These are phyloP conservation scores for Coemansia sp. DNA, from an alignment of 371 early-diverging fungal genomes.

Conservation along the genomic window DNA sequence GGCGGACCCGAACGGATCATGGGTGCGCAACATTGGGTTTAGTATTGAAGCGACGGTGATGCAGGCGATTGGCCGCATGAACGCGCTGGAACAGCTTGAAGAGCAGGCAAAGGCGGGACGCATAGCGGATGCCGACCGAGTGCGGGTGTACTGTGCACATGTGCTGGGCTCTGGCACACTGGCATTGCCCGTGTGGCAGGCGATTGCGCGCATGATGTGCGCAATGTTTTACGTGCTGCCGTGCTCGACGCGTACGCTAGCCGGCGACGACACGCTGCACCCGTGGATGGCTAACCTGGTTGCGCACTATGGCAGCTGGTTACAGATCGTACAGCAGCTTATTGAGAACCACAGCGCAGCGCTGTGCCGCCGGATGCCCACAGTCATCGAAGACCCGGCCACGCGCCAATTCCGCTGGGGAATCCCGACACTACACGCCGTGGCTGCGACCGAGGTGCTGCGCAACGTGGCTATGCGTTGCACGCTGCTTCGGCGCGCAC, in stretches of 20 bases:
- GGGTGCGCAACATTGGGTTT: conserved; percentile 42
- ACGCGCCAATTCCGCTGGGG: conserved; percentile 46
- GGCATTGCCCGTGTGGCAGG: conserved; percentile 26
- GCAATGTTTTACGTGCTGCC: conserved; percentile 41
- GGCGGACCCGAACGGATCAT: conserved; percentile 32
- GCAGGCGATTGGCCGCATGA: conserved; percentile 34
- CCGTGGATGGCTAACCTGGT: conserved; percentile 10
- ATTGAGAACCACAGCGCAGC: conserved; percentile 37
- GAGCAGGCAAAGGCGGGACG: conserved; percentile 15
- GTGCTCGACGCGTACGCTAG: conserved; percentile 19
- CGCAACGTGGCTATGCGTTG: conserved; percentile 32
- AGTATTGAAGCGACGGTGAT: conserved; percentile 45
- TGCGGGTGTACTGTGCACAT: conserved; percentile 40
- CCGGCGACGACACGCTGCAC: not conserved
- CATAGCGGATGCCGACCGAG: conserved; percentile 11
- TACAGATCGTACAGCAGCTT: conserved; percentile 38
- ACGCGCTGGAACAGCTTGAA: conserved; percentile 35
- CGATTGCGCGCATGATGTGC: conserved; percentile 36
- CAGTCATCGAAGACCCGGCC: conserved; percentile 37
- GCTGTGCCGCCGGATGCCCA: conserved; percentile 38
- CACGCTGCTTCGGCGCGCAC: conserved; percentile 5
- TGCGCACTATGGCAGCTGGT: conserved; percentile 32
- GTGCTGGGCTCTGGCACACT: conserved; percentile 36
- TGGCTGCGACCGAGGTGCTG: conserved; percentile 33
- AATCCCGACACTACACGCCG: conserved; percentile 34